Evolutionary conservation across 2,329 filamentous ascomycete genomes (phyloP), one percentile per base, ranked within the genome.

Genomic region (Aaosphaeria arxii): DNA sequence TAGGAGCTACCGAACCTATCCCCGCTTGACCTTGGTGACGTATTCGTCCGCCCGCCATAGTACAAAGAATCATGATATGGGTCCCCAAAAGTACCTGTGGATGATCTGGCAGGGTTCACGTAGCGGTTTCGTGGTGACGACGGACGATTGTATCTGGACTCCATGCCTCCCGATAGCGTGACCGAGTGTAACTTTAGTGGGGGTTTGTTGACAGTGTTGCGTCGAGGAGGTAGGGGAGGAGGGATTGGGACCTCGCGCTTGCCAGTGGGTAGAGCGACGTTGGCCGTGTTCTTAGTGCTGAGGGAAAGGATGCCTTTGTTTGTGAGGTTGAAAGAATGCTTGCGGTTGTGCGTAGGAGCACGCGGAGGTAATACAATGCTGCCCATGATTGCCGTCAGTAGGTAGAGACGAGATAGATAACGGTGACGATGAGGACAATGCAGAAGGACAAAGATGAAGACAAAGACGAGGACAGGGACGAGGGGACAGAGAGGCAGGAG

Each of bases 71-170:
- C 60, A 45, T 66, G 60, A 49, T 67, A 66, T 30, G 63, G 60
- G 45, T 69, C 66, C 6, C 24, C 33, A 38, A 71, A 70, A 11
- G 64, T 69, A 46, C 68, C 69, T 4, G 68, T 71, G 32, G 69
- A 70, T 17, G 68, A 59, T 42, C 69, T 56, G 4, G 56, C 66
- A 5, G 67, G 68, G 42, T 66, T 64, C 29, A 50, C 48, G 40
- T 61, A 54, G 30, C 66, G 66, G 7, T 55, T 49, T 4, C 66
- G 61, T n/a, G 69, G 69, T 28, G 69, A 71, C 32, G 59, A 54
- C 9, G 68, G 55, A 45, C 69, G 63, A 47, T 62, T 58, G 57
- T 69, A 62, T 41, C 66, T 57, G 45, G 66, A 62, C 45, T 65
- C 64, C 67, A 69, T 70, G 52, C 47, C 54, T 52, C 48, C 53